phyloP scores from a whole-genome alignment of 768 basidiomycete genomes.

The Daedalea quercina region DNA sequence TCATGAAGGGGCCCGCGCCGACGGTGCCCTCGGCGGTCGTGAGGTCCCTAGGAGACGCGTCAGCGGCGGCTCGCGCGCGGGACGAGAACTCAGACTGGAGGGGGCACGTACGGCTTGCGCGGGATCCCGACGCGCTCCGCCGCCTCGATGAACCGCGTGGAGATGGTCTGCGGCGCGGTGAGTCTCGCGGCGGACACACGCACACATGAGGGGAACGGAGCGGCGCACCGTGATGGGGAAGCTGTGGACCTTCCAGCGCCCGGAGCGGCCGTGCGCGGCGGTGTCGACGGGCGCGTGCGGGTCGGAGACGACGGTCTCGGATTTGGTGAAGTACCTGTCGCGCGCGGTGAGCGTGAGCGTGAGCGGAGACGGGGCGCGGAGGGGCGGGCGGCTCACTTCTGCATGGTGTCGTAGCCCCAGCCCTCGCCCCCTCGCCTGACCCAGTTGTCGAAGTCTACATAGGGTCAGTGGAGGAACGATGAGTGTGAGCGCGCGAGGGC shows the following conservation, averaged over 20 bases:
- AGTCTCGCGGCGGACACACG: background rate
- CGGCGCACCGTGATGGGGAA: background rate
- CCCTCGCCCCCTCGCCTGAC: constrained; percentile 14
- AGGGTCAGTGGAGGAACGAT: no score
- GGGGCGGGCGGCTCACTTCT: constrained; percentile 1
- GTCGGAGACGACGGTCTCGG: constrained; percentile 12
- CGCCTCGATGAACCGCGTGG: background rate
- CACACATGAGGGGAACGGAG: background rate
- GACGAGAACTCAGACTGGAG: background rate
- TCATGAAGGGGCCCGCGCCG: constrained; percentile 10
- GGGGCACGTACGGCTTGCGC: background rate
- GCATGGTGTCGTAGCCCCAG: constrained; percentile 18
- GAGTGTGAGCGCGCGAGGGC: no score
- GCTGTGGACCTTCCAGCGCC: constrained; percentile 2
- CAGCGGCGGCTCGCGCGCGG: no score
- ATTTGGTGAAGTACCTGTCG: constrained; percentile 17
- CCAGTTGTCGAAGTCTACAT: constrained; percentile 20
- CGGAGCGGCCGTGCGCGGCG: constrained; percentile 3
- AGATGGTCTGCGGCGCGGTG: constrained; percentile 4
- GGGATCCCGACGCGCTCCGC: constrained; percentile 2
- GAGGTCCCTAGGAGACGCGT: constrained; percentile 9
- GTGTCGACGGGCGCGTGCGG: constrained; percentile 1
- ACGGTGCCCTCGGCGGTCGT: constrained; percentile 11
- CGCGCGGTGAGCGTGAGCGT: background rate
- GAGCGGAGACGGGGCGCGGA: background rate